Percentiles rank a stretch among this genome's conserved stretches.
These are phyloP conservation scores for Dissoconium aciculare DNA, from an alignment of 2,329 filamentous ascomycete species.

Conservation along the genomic window DNA sequence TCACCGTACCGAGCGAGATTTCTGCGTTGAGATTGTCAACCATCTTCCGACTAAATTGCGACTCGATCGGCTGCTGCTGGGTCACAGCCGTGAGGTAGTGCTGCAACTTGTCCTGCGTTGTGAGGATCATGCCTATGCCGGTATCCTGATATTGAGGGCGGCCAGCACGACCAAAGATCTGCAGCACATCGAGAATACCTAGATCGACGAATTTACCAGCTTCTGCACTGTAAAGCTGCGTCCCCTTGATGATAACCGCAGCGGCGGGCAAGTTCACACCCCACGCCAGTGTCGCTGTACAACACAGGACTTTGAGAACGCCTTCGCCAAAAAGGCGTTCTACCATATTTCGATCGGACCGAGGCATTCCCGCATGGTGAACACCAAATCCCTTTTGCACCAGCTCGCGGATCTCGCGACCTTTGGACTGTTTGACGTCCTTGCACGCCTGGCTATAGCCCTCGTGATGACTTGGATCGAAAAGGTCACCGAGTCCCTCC, in stretches of 20 bases:
- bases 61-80: constrained; percentile 92
- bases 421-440: constrained; percentile 75
- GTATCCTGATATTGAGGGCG: constrained; percentile 95
- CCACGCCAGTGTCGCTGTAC: constrained; percentile 95
- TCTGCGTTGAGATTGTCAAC: constrained; percentile 97
- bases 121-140: constrained; percentile 96
- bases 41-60: constrained; percentile 81
- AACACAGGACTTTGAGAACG: constrained; percentile 92
- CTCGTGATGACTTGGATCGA: constrained; percentile 67
- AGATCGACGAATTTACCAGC: constrained; percentile 94
- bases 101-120: constrained; percentile 78
- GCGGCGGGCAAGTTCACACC: constrained; percentile 96
- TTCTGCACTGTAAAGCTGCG: constrained; percentile 89
- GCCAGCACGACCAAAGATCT: constrained; percentile 96
- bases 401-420: constrained; percentile 74
- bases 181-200: constrained; percentile 88
- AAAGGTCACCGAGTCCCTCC: constrained; percentile 61
- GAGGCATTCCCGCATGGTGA: constrained; percentile 92
- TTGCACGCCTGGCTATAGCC: constrained; percentile 64
- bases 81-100: constrained; percentile 91
- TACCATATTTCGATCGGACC: constrained; percentile 88
- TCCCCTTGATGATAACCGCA: constrained; percentile 95
- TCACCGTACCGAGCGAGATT: constrained; percentile 84
- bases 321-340: constrained; percentile 83
- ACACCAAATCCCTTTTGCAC: constrained; percentile 83